Base-by-base conservation (phyloP, 345 rosid species). In the Eucalyptus marginata region DNA sequence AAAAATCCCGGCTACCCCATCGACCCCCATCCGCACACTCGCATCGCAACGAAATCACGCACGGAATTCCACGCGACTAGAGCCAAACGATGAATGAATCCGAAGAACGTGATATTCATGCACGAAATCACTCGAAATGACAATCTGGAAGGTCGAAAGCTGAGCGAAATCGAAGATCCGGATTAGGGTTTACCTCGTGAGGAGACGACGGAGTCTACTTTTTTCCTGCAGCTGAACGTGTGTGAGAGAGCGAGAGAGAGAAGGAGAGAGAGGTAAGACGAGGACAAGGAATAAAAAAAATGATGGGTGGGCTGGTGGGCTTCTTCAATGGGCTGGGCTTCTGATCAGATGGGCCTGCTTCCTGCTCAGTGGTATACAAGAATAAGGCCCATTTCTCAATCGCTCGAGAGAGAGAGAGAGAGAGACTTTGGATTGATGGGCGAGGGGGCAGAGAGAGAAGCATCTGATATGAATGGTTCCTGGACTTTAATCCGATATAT, bases 381-480 rank as follows among this genome's bases (percentile, higher is more conserved):
- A 33, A 33, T 13, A 66, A 66, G 40, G 40, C 79, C 40, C 79
- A 31, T 66, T 66, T 66, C 40, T n/a, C 79, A 66, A 31, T 66
- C 22, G 79, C 79, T 15, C 79, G 0, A 31, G 1, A 13, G 31
- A 59, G 4, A 27, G 29, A 5, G 27, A 24, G 56, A 8, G 59
- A 20, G 59, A 58, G 15, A 59, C 1, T 59, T 64, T n/a, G 20
- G 40, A n/a, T n/a, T n/a, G 20, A 64, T n/a, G 20, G 76, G 22
- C 20, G 76, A n/a, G 10, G 8, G 0, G n/a, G 5, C 29, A 24
- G 12, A 27, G 31, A 5, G 8, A 59, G 14, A 6, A 7, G 71
- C 36, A 13, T 10, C 24, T 56, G 66, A 11, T 27, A 12, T 12
- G n/a, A 5, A 33, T 31, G 25, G 0, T 4, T 18, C 1, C 0